Evolutionary conservation across 306 rosid genomes (phyloP).

Genomic region (Sesbania bispinosa): DNA sequence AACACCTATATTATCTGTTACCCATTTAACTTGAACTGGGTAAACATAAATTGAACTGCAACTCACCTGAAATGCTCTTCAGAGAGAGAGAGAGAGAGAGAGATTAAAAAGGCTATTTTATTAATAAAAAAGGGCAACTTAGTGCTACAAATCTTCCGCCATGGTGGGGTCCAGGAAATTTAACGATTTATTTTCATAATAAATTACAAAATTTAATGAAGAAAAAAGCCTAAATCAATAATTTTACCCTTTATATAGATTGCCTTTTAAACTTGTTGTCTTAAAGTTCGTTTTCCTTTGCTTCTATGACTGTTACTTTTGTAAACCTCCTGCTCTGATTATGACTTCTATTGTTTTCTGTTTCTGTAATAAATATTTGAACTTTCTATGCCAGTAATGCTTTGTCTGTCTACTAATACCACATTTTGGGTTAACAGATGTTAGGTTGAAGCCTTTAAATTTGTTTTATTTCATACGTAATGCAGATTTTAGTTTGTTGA

Average conservation of each 20-base stretch:
- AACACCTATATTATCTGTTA: too few species aligned
- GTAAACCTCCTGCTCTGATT: not conserved
- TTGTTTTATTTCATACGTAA: not conserved
- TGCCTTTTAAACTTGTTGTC: not conserved
- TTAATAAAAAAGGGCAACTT: too few species aligned
- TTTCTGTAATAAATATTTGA: constrained; percentile 8
- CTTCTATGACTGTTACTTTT: constrained; percentile 3
- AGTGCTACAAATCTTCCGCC: too few species aligned
- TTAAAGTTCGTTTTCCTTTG: not conserved
- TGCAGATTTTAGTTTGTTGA: not conserved
- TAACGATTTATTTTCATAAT: not conserved
- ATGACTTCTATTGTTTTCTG: not conserved
- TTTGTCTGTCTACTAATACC: not conserved
- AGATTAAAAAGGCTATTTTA: too few species aligned
- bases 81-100: too few species aligned
- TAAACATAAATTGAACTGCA: too few species aligned
- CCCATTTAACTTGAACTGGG: too few species aligned
- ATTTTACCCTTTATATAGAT: not conserved
- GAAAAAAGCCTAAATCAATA: too few species aligned
- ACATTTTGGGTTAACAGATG: not conserved
- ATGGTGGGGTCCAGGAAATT: too few species aligned
- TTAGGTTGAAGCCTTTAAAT: not conserved
- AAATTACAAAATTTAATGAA: constrained; percentile 15
- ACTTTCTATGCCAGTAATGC: constrained; percentile 2
- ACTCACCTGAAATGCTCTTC: too few species aligned